Percentiles rank a stretch among this genome's conserved stretches.
These are phyloP conservation scores for Hyaloperonospora arabidopsidis DNA, from an alignment of 352 stramenopile species.

Conservation along the genomic window DNA sequence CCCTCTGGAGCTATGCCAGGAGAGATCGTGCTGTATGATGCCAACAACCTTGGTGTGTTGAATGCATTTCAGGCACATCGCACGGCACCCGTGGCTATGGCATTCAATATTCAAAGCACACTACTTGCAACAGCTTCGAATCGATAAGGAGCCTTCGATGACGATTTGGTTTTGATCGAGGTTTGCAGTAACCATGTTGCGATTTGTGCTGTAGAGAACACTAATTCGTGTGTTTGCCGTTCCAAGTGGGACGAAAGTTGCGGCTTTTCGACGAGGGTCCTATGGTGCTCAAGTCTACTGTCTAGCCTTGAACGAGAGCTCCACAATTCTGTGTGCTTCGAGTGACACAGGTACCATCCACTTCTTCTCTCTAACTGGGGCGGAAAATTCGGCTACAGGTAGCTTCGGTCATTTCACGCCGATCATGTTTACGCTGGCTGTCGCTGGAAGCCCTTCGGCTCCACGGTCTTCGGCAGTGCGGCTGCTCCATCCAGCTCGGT, in stretches of 20 bases:
- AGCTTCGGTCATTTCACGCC: slow-evolving; percentile 76
- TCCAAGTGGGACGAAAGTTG: slow-evolving; percentile 80
- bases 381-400: slow-evolving; percentile 61
- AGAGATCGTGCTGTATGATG: slow-evolving; percentile 89
- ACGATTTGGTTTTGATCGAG: not conserved
- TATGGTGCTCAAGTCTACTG: slow-evolving; percentile 94
- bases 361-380: slow-evolving; percentile 87
- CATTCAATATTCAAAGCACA: slow-evolving; percentile 81
- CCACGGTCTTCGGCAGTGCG: slow-evolving; percentile 36
- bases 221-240: slow-evolving; percentile 97
- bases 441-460: slow-evolving; percentile 48
- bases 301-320: slow-evolving; percentile 92
- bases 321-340: slow-evolving; percentile 90
- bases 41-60: slow-evolving; percentile 86
- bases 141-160: slow-evolving; percentile 38
- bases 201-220: slow-evolving; percentile 72
- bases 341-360: slow-evolving; percentile 96
- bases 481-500: slow-evolving; percentile 12
- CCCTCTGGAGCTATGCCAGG: slow-evolving; percentile 70
- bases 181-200: not conserved
- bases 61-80: slow-evolving; percentile 88
- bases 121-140: slow-evolving; percentile 87
- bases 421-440: slow-evolving; percentile 61
- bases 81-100: slow-evolving; percentile 79
- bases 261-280: slow-evolving; percentile 92